Percentiles rank a stretch among this genome's conserved stretches.
Evolutionary conservation across 2,329 filamentous ascomycete genomes (phyloP).

Genomic region (Trichoderma afroharzianum): DNA sequence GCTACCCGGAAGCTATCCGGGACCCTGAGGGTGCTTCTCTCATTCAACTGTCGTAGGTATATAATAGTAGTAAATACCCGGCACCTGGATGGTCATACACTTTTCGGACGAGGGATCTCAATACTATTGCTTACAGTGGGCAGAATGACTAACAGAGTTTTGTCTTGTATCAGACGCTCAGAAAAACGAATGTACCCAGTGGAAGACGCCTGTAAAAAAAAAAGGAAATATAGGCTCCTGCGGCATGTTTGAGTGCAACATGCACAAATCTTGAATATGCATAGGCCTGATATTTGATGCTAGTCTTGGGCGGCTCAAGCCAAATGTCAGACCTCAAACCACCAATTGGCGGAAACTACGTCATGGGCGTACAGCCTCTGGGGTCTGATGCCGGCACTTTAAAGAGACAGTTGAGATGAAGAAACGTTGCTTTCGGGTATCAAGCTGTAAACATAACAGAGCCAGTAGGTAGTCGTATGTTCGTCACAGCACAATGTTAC

Average conservation of each 20-base stretch:
- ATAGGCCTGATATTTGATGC: background rate
- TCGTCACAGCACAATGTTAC: background rate
- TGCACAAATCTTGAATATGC: background rate
- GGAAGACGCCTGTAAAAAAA: background rate
- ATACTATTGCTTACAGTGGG: background rate
- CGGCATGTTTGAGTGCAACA: background rate
- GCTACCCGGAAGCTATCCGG: background rate
- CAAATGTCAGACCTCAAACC: background rate
- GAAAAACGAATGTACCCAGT: background rate
- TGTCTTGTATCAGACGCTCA: background rate
- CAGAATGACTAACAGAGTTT: background rate
- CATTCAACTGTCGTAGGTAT: no score
- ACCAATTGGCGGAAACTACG: conserved; percentile 11
- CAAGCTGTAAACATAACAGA: background rate
- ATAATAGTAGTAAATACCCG: no score
- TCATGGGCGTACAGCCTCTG: background rate
- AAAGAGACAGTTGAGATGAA: background rate
- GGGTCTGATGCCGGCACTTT: background rate
- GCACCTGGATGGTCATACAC: background rate
- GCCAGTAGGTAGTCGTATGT: background rate
- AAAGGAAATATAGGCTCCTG: background rate
- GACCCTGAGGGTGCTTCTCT: no score
- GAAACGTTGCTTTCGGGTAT: background rate
- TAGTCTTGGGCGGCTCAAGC: background rate
- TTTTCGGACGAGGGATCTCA: background rate